phyloP scores from a whole-genome alignment of 2,329 filamentous ascomycete genomes.

The Apiospora saccharicola region DNA sequence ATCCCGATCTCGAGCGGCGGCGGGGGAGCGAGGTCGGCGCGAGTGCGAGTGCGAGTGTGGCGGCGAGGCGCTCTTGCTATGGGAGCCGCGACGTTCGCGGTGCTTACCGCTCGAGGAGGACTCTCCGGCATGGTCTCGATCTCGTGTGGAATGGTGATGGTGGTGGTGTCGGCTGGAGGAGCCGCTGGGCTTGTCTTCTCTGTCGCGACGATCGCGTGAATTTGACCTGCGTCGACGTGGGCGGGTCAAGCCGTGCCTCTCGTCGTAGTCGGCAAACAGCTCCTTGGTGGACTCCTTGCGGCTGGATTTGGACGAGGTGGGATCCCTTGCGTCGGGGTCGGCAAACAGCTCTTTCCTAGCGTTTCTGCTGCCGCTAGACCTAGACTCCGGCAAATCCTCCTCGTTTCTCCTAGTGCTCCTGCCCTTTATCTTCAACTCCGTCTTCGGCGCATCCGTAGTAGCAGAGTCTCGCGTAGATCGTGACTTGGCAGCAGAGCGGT shows the following conservation, averaged over 20 bases:
- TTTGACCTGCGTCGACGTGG: constrained; percentile 21
- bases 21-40: constrained; percentile 30
- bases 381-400: constrained; percentile 28
- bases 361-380: constrained; percentile 34
- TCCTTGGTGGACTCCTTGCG: constrained; percentile 37
- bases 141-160: constrained; percentile 32
- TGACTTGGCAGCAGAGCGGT: constrained; percentile 25
- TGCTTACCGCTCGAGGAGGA: constrained; percentile 14
- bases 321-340: constrained; percentile 26
- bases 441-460: neutral
- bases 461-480: neutral
- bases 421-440: constrained; percentile 28
- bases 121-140: constrained; percentile 24
- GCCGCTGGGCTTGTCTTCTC: constrained; percentile 17
- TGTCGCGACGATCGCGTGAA: constrained; percentile 2
- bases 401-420: constrained; percentile 29
- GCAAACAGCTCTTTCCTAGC: constrained; percentile 35
- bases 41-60: constrained; percentile 6
- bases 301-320: constrained; percentile 26
- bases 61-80: neutral
- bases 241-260: constrained; percentile 27
- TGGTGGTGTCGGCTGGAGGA: constrained; percentile 28
- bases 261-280: constrained; percentile 22
- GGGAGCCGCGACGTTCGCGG: constrained; percentile 24
- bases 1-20: constrained; percentile 31